These are phyloP conservation scores for Saccharomycopsis sp. DNA, from an alignment of 805 yeast species.

Conservation along the genomic window DNA sequence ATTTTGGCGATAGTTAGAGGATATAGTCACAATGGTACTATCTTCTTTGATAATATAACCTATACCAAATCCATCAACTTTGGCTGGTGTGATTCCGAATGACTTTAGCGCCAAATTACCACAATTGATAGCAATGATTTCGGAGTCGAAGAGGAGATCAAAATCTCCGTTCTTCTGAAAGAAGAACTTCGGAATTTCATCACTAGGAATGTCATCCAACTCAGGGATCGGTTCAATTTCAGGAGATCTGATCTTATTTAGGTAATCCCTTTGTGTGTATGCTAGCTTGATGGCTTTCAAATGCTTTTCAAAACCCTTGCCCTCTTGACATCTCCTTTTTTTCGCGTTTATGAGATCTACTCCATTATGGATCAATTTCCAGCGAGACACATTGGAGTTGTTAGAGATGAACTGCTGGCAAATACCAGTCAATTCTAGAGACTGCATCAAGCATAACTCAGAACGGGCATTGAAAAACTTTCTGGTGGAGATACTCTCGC, in stretches of 20 bases:
- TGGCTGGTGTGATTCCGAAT: slow-evolving; percentile 87
- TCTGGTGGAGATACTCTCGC: slow-evolving; percentile 83
- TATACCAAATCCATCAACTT: slow-evolving; percentile 84
- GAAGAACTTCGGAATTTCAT: slow-evolving; percentile 35
- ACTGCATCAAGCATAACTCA: slow-evolving; percentile 61
- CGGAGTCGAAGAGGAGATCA: slow-evolving; percentile 33
- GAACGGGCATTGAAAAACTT: slow-evolving; percentile 63
- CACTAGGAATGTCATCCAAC: slow-evolving; percentile 17
- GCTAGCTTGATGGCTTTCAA: slow-evolving; percentile 55
- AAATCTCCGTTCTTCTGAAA: slow-evolving; percentile 35
- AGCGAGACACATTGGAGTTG: slow-evolving; percentile 37
- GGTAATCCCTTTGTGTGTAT: slow-evolving; percentile 40
- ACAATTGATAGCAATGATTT: slow-evolving; percentile 62
- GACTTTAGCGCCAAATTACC: slow-evolving; percentile 84
- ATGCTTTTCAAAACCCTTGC: slow-evolving; percentile 69
- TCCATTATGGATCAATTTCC: slow-evolving; percentile 33
- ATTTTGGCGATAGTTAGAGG: slow-evolving; percentile 85
- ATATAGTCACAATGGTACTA: slow-evolving; percentile 70
- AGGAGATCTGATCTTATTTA: slow-evolving; percentile 38
- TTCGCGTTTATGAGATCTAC: slow-evolving; percentile 11
- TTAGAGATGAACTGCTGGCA: slow-evolving; percentile 63
- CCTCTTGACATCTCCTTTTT: slow-evolving; percentile 27
- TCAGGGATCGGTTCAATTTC: slow-evolving; percentile 32
- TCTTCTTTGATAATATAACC: slow-evolving; percentile 85
- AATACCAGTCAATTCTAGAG: slow-evolving; percentile 40